Evolutionary conservation across 192 early-diverging fungal genomes (phyloP), one percentile per base, ranked within the genome.

Genomic region (Phycomyces nitens): DNA sequence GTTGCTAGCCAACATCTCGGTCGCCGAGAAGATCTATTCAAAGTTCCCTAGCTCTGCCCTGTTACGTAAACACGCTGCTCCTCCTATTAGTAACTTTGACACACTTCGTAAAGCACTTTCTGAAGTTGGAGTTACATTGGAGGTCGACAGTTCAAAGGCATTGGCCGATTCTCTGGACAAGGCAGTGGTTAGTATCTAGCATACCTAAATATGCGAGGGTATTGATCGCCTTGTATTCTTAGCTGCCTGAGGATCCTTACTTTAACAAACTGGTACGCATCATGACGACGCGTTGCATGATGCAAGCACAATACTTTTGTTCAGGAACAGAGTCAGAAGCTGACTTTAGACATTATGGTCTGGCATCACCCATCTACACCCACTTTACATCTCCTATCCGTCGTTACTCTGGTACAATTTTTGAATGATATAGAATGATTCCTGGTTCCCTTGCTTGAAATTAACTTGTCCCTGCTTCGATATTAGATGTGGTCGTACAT

Each of bases 341-440:
- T 16, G 71, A 82, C 4, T 97, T 87, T 75, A 71, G 65, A 24
- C 97, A 99, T 84, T 99, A 97, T 72, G 97, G 94, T 64, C 84
- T 99, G 24, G 92, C 93, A 4, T 81, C 83, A 6, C 82, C 86
- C 14, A 93, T 96, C 55, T 99, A 99, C 83, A 99, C 97, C 8
- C 97, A 99, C 70, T 99, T 99, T 64, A 99, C 97, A 1, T 95
- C 93, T 9, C 97, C 97, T n/a, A 99, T 99, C 76, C 88, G 97
- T 65, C 91, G 97, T 77, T 99, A 99, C 70, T 87, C 97, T 53
- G 83, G 81, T 80, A 74, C n/a, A n/a, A n/a, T n/a, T n/a, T n/a
- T n/a, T n/a, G n/a, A n/a, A n/a, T n/a, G 67, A 68, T 6, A 1
- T 64, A 49, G 21, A 47, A 3, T 39, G 6, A 58, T 26, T 20